Evolutionary conservation across 805 yeast species (phyloP).

Genomic region (Nadsonia fulvescens): DNA sequence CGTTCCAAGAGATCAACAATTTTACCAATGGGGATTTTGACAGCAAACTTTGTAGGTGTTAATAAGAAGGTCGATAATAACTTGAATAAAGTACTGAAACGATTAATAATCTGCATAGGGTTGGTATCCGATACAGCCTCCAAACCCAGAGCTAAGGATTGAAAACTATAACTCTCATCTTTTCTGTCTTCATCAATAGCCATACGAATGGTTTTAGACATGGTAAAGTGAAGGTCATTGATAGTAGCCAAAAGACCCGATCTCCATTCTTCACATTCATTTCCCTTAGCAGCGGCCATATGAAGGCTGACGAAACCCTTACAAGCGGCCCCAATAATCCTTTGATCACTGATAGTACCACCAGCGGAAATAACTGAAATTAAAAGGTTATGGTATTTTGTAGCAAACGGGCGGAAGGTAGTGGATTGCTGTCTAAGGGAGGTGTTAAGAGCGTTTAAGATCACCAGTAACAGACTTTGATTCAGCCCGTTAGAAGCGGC

Average conservation of each 20-base stretch:
- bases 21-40: slow-evolving; percentile 46
- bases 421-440: slow-evolving; percentile 46
- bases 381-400: slow-evolving; percentile 35
- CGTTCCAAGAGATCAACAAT: slow-evolving; percentile 35
- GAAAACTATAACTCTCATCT: slow-evolving; percentile 1
- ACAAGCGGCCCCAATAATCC: slow-evolving; percentile 26
- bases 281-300: slow-evolving; percentile 35
- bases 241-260: slow-evolving; percentile 26
- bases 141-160: slow-evolving; percentile 3
- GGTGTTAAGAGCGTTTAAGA: slow-evolving; percentile 24
- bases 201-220: slow-evolving; percentile 3
- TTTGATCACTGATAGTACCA: slow-evolving; percentile 18
- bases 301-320: slow-evolving; percentile 38
- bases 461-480: slow-evolving; percentile 19
- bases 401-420: slow-evolving; percentile 63
- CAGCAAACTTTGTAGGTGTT: slow-evolving; percentile 35
- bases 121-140: slow-evolving; percentile 2
- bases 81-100: slow-evolving; percentile 6
- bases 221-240: slow-evolving; percentile 7
- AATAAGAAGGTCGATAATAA: slow-evolving; percentile 29
- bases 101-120: slow-evolving; percentile 3
- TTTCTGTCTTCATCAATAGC: slow-evolving; percentile 8
- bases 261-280: slow-evolving; percentile 30
- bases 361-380: slow-evolving; percentile 17
- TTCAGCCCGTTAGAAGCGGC: slow-evolving; percentile 22